phyloP scores from a whole-genome alignment of 805 yeast species.

The Cyberlindnera euphorbiae region DNA sequence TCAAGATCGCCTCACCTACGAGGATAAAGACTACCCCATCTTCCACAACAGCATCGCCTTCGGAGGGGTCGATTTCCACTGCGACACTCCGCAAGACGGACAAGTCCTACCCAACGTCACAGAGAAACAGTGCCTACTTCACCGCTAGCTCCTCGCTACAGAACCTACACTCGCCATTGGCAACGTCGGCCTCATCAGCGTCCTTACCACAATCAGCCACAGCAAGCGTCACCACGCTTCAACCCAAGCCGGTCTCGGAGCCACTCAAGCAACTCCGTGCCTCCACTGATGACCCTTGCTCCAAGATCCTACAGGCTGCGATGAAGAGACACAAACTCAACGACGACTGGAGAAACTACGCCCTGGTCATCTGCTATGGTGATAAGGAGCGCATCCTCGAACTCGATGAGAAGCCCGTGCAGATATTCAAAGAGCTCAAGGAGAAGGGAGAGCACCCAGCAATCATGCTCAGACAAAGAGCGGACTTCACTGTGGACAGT shows the following conservation, averaged over 20 bases:
- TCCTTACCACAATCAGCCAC: slow-evolving; percentile 5
- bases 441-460: slow-evolving; percentile 86
- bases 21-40: slow-evolving; percentile 11
- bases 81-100: slow-evolving; percentile 7
- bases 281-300: slow-evolving; percentile 86
- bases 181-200: slow-evolving; percentile 10
- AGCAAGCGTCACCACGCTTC: slow-evolving; percentile 6
- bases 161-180: slow-evolving; percentile 18
- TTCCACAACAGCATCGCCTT: slow-evolving; percentile 10
- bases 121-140: slow-evolving; percentile 14
- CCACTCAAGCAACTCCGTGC: slow-evolving; percentile 82
- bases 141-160: not conserved
- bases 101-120: slow-evolving; percentile 6
- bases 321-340: slow-evolving; percentile 78
- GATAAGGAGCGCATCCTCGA: slow-evolving; percentile 83
- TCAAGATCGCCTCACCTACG: slow-evolving; percentile 28
- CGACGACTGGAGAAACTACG: slow-evolving; percentile 84
- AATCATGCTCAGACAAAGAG: slow-evolving; percentile 84
- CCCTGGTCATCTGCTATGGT: slow-evolving; percentile 83
- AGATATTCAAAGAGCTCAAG: slow-evolving; percentile 76
- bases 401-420: slow-evolving; percentile 83
- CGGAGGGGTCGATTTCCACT: slow-evolving; percentile 4
- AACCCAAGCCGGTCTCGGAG: slow-evolving; percentile 37
- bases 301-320: slow-evolving; percentile 81
- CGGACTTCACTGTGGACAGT: slow-evolving; percentile 39